Evolutionary conservation across 352 stramenopile genomes (phyloP).

Genomic region (Phytophthora pini): DNA sequence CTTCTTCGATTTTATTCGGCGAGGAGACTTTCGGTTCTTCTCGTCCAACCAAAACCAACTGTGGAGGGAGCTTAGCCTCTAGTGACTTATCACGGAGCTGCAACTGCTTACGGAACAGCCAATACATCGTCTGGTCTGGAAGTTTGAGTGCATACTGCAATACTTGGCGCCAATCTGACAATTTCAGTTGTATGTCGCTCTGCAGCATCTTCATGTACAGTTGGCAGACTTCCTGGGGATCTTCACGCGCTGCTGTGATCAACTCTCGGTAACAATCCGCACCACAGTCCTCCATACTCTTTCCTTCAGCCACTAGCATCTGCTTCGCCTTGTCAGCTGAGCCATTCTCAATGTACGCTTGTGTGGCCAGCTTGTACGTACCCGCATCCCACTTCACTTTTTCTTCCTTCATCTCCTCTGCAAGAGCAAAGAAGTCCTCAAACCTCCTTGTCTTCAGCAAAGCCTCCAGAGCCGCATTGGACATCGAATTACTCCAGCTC

Average conservation of each 20-base stretch:
- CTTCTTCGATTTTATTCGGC: neutral
- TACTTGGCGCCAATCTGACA: neutral
- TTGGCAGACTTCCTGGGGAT: neutral
- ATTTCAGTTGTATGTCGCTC: neutral
- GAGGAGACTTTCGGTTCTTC: neutral
- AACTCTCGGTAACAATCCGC: neutral
- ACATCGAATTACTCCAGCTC: neutral
- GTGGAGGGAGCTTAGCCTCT: slow-evolving; percentile 1
- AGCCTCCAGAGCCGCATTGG: neutral
- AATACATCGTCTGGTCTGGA: slow-evolving; percentile 2
- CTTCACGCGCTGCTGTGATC: neutral
- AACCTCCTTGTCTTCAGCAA: neutral
- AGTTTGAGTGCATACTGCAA: neutral
- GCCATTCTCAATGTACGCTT: neutral
- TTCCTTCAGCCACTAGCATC: neutral
- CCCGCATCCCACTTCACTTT: neutral
- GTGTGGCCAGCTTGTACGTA: neutral
- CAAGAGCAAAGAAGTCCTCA: neutral
- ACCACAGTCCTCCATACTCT: neutral
- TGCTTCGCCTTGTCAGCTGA: neutral
- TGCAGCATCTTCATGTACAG: slow-evolving; percentile 1
- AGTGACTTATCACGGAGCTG: neutral
- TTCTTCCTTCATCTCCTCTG: neutral
- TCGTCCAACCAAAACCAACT: neutral
- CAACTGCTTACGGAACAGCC: neutral